These are phyloP conservation scores for Aureobasidium uvarum DNA, from an alignment of 2,329 filamentous ascomycete genomes.

Conservation along the genomic window DNA sequence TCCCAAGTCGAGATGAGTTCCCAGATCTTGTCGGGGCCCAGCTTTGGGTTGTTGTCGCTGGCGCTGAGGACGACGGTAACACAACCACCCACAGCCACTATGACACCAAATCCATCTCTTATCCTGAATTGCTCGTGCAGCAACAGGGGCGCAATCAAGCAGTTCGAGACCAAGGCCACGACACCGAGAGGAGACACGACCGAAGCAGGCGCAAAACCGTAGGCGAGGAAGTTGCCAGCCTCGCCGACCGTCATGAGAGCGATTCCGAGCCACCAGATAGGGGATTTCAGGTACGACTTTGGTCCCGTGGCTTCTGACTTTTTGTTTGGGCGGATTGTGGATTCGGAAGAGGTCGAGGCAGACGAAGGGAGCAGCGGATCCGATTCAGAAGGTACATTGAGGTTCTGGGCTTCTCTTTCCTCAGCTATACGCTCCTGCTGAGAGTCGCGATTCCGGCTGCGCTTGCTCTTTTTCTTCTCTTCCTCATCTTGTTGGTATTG, in stretches of 20 bases:
- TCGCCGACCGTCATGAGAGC: constrained; percentile 90
- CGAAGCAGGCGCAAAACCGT: constrained; percentile 94
- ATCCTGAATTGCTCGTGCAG: constrained; percentile 85
- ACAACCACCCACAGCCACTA: constrained; percentile 82
- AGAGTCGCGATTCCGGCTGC: constrained; percentile 46
- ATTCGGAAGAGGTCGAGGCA: constrained; percentile 43
- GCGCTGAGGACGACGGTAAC: constrained; percentile 92
- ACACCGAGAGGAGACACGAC: constrained; percentile 96
- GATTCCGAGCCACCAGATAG: constrained; percentile 96
- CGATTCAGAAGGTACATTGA: constrained; percentile 43
- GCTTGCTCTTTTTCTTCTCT: constrained; percentile 32
- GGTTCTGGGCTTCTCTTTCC: constrained; percentile 30
- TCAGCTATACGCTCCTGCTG: constrained; percentile 40
- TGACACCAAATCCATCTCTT: constrained; percentile 82
- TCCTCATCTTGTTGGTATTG: constrained; percentile 55
- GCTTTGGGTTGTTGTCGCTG: constrained; percentile 81
- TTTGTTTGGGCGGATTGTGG: constrained; percentile 42
- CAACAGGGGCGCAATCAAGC: constrained; percentile 90
- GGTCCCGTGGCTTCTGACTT: constrained; percentile 42
- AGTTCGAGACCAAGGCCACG: constrained; percentile 95
- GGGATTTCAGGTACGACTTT: constrained; percentile 79
- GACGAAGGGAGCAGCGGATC: constrained; percentile 52
- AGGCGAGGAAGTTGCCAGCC: constrained; percentile 93
- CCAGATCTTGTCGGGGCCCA: constrained; percentile 89
- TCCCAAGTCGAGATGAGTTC: constrained; percentile 80